Percentiles rank a stretch among this genome's conserved stretches.
Evolutionary conservation across 352 stramenopile genomes (phyloP).

Genomic region (Elongisporangium anandrum): DNA sequence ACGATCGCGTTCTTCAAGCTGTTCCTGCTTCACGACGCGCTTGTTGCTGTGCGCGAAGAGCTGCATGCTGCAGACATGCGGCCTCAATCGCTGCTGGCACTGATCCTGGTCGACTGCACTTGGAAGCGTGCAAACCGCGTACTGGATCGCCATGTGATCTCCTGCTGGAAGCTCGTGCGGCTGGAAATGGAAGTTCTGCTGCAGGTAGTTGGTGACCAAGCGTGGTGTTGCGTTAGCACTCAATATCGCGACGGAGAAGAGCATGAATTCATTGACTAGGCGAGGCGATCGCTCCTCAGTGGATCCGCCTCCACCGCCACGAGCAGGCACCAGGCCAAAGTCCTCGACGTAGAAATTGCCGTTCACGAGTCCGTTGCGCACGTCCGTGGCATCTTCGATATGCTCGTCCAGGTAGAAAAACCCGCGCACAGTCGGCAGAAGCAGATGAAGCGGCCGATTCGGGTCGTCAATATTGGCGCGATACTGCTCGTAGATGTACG

Average conservation of each 20-base stretch:
- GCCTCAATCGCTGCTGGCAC: conserved; percentile 52
- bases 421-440: conserved; percentile 58
- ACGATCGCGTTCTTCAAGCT: conserved; percentile 45
- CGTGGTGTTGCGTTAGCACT: conserved; percentile 45
- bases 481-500: conserved; percentile 79
- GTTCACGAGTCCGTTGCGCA: conserved; percentile 54
- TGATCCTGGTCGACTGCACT: conserved; percentile 37
- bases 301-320: conserved; percentile 1
- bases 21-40: conserved; percentile 34
- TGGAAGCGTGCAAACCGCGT: conserved; percentile 20
- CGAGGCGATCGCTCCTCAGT: background rate
- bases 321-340: conserved; percentile 43
- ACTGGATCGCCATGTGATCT: conserved; percentile 28
- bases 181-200: conserved; percentile 64
- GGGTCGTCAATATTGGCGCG: conserved; percentile 48
- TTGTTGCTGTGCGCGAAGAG: conserved; percentile 33
- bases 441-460: conserved; percentile 58
- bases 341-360: conserved; percentile 65
- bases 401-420: conserved; percentile 71
- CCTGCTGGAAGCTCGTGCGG: conserved; percentile 13
- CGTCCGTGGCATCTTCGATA: conserved; percentile 56
- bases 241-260: conserved; percentile 67
- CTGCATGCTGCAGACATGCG: conserved; percentile 55
- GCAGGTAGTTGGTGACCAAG: conserved; percentile 61
- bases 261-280: conserved; percentile 36